Conservation (phyloP, 257 asterid species). For the Fraxinus anomala region DNA sequence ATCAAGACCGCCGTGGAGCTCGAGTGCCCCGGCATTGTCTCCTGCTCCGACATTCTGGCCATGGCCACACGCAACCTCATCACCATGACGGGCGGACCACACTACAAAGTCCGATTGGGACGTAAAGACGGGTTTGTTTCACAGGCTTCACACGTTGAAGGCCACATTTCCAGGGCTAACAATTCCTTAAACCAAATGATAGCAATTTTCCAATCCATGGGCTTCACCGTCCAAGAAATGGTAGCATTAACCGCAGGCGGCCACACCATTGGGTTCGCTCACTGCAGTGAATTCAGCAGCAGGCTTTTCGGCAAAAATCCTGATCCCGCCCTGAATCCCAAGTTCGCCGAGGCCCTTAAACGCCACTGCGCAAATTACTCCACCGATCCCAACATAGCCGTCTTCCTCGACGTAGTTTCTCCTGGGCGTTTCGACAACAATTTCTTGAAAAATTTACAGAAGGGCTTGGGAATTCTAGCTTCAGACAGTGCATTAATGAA, state of each 20-base stretch:
- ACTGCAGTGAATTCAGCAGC: constrained; percentile 78
- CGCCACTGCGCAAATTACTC: constrained; percentile 59
- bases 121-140: constrained; percentile 65
- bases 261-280: constrained; percentile 94
- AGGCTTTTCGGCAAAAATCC: constrained; percentile 45
- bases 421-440: constrained; percentile 77
- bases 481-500: constrained; percentile 63
- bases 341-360: constrained; percentile 58
- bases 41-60: constrained; percentile 89
- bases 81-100: constrained; percentile 80
- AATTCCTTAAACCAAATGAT: constrained; percentile 60
- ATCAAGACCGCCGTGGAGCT: constrained; percentile 89
- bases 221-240: constrained; percentile 73
- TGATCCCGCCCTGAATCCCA: constrained; percentile 59
- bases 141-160: constrained; percentile 51
- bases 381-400: constrained; percentile 72
- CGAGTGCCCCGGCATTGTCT: constrained; percentile 78
- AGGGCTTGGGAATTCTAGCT: constrained; percentile 65
- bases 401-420: constrained; percentile 66
- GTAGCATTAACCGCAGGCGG: constrained; percentile 80
- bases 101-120: constrained; percentile 61
- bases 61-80: constrained; percentile 82
- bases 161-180: constrained; percentile 65
- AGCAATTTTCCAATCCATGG: constrained; percentile 49
- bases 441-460: constrained; percentile 60